Conservation (phyloP, 1,284 basidiomycete genomes). For the Apiotrichum montevideense region DNA sequence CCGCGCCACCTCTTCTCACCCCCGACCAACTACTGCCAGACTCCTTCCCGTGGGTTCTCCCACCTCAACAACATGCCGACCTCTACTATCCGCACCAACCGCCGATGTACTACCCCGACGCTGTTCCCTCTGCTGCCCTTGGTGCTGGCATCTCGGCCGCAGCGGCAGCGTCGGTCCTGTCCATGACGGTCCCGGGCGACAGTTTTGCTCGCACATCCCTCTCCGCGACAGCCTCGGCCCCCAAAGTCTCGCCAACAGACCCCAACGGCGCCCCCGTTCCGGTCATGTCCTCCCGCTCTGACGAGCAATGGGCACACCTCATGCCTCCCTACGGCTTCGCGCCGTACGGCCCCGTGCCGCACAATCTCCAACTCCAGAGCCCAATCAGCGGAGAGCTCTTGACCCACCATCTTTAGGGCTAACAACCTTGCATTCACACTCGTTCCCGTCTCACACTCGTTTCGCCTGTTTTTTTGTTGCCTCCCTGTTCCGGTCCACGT, state of each 20-base stretch:
- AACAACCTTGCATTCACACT: background rate
- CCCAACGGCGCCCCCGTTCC: background rate
- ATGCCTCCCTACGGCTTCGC: background rate
- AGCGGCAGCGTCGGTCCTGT: background rate
- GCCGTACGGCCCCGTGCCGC: background rate
- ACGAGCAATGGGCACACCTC: background rate
- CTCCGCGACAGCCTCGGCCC: background rate
- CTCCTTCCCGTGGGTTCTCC: background rate
- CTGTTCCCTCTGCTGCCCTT: background rate
- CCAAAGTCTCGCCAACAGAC: background rate
- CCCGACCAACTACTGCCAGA: background rate
- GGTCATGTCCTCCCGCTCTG: background rate
- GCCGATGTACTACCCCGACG: background rate
- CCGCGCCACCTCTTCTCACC: background rate
- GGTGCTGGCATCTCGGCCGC: background rate
- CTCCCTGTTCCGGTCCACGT: background rate
- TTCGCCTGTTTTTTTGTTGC: background rate
- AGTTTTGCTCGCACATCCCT: background rate
- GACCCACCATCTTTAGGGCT: constrained; percentile 1
- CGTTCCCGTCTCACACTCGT: background rate
- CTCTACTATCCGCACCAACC: background rate
- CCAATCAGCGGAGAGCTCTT: background rate
- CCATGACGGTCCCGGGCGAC: no score
- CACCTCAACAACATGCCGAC: background rate
- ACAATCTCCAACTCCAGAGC: background rate